A percentile compares a stretch with the other conserved stretches of the same genome.
Evolutionary conservation across 179 eudicot species (phyloP).

Genomic region (Spinacia oleracea): DNA sequence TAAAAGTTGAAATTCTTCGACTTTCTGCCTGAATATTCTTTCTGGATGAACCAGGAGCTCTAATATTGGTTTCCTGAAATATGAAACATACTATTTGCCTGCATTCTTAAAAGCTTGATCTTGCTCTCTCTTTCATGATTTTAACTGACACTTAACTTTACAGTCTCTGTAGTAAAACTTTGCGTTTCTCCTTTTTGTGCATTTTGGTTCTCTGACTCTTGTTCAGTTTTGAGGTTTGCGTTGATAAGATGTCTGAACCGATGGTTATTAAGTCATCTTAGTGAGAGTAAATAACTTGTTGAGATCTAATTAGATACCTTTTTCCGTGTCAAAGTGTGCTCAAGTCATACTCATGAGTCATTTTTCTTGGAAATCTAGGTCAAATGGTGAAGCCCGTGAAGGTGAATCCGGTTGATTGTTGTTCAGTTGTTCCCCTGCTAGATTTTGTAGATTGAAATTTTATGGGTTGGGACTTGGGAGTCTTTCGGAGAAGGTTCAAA

Average conservation of each 20-base stretch:
- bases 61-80: neutral
- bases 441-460: neutral
- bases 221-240: neutral
- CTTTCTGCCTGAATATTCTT: neutral
- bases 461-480: neutral
- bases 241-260: neutral
- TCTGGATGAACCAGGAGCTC: neutral
- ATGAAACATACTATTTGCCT: neutral
- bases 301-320: neutral
- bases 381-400: conserved; percentile 6
- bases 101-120: neutral
- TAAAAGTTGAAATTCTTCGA: neutral
- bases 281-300: neutral
- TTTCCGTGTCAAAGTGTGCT: neutral
- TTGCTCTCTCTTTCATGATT: neutral
- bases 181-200: neutral
- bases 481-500: too few relatives aligned
- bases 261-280: neutral
- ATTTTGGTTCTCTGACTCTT: neutral
- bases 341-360: neutral
- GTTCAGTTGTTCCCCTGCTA: neutral
- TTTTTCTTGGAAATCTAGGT: neutral
- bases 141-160: neutral
- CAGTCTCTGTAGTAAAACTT: neutral
- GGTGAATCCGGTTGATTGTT: neutral